These are phyloP conservation scores for Pyrenula aspistea DNA, from an alignment of 495 filamentous ascomycete species.

Conservation along the genomic window DNA sequence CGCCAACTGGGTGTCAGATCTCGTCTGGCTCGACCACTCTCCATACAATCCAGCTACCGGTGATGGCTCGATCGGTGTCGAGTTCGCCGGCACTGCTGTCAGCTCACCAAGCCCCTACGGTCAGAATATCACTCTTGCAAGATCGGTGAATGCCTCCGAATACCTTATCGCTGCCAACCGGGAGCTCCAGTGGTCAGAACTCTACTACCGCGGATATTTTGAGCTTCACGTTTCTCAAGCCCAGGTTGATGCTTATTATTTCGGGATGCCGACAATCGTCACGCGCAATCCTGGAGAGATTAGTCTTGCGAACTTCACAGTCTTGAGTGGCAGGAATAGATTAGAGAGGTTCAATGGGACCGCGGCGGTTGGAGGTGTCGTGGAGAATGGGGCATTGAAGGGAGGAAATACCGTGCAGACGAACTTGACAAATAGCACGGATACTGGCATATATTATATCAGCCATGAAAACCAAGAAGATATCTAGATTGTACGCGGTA, in stretches of 20 bases:
- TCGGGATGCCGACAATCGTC: constrained; percentile 35
- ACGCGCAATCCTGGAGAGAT: constrained; percentile 38
- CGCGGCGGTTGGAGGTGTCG: constrained; percentile 31
- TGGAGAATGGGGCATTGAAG: constrained; percentile 34
- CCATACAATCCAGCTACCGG: constrained; percentile 45
- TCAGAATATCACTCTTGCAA: constrained; percentile 32
- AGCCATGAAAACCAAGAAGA: neutral
- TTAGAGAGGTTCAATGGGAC: constrained; percentile 30
- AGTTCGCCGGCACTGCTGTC: constrained; percentile 55
- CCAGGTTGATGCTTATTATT: constrained; percentile 40
- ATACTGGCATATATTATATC: constrained; percentile 15
- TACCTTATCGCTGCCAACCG: constrained; percentile 37
- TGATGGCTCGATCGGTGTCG: constrained; percentile 47
- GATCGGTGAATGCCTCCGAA: constrained; percentile 26
- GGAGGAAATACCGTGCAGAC: constrained; percentile 30
- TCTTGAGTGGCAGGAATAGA: constrained; percentile 41
- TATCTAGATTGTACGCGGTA: neutral
- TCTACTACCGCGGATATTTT: constrained; percentile 57
- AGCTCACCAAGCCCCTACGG: constrained; percentile 38
- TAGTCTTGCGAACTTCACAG: constrained; percentile 45
- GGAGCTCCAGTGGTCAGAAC: constrained; percentile 58
- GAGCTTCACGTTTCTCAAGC: constrained; percentile 37
- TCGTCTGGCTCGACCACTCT: constrained; percentile 47
- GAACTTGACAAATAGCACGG: constrained; percentile 37
- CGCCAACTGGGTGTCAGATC: constrained; percentile 50